Conservation (phyloP, 1,284 basidiomycete genomes). For the Phellopilus nigrolimitatus region DNA sequence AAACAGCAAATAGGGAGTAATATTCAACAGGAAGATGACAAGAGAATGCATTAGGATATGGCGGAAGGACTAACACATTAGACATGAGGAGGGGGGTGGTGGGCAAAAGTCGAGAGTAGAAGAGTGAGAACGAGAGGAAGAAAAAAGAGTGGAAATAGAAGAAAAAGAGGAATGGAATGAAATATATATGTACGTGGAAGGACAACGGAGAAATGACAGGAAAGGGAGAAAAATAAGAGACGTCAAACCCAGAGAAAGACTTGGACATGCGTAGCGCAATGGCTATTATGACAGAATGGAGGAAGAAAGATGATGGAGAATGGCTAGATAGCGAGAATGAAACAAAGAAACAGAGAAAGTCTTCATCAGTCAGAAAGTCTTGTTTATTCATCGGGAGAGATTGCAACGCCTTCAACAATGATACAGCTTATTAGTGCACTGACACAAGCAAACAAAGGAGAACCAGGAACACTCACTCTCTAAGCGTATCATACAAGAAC, state of each 20-base stretch:
- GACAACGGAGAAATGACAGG: background rate
- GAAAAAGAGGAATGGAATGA: background rate
- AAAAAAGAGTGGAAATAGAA: background rate
- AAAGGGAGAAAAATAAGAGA: background rate
- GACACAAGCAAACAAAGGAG: conserved; percentile 19
- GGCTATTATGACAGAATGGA: background rate
- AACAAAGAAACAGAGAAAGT: background rate
- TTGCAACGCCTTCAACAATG: conserved; percentile 37
- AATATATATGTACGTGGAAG: background rate
- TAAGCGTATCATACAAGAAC: conserved; percentile 85
- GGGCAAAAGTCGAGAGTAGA: background rate
- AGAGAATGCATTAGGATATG: conserved; percentile 12
- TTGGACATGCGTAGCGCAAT: background rate
- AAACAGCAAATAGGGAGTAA: conserved; percentile 7
- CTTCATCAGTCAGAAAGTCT: background rate
- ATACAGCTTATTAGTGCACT: conserved; percentile 1
- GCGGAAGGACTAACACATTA: conserved; percentile 2
- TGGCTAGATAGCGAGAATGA: background rate
- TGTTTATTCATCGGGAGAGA: conserved; percentile 34
- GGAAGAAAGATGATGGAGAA: background rate
- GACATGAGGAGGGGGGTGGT: conserved; percentile 1
- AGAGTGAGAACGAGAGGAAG: background rate
- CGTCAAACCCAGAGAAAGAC: background rate
- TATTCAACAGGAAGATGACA: conserved; percentile 8
- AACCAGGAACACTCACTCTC: conserved; percentile 60